Conservation (phyloP, 768 basidiomycete species). For the Lactarius pseudohatsudake region DNA sequence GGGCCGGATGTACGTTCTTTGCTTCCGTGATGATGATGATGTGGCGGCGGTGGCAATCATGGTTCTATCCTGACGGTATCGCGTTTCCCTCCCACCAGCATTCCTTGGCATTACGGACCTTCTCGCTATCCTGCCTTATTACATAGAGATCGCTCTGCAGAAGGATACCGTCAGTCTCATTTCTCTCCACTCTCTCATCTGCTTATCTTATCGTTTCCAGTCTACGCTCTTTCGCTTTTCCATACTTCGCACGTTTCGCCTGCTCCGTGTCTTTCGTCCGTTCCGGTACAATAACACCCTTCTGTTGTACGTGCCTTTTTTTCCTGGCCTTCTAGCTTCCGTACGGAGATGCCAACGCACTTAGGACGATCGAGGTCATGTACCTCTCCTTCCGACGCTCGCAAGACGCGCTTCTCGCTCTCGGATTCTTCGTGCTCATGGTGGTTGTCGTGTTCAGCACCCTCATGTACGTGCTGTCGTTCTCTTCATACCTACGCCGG, state of each 20-base stretch:
- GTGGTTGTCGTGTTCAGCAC: conserved; percentile 87
- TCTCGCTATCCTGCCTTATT: conserved; percentile 84
- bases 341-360: not conserved
- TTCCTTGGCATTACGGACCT: conserved; percentile 88
- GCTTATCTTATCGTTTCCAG: conserved; percentile 39
- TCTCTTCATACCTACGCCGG: not conserved
- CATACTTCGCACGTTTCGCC: conserved; percentile 85
- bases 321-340: not conserved
- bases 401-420: conserved; percentile 82
- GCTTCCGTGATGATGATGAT: not conserved
- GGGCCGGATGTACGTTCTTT: conserved; percentile 61
- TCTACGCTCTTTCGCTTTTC: conserved; percentile 88
- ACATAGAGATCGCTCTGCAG: conserved; percentile 77
- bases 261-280: conserved; percentile 85
- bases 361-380: conserved; percentile 91
- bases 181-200: not conserved
- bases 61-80: not conserved
- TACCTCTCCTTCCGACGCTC: conserved; percentile 83
- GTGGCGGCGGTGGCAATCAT: not conserved
- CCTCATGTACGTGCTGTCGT: conserved; percentile 48
- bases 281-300: conserved; percentile 84
- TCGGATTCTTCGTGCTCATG: conserved; percentile 88
- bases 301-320: conserved; percentile 52
- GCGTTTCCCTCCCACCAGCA: conserved; percentile 39
- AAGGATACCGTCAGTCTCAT: conserved; percentile 73